Conservation (phyloP, 306 rosid genomes). For the Quercus gilva region DNA sequence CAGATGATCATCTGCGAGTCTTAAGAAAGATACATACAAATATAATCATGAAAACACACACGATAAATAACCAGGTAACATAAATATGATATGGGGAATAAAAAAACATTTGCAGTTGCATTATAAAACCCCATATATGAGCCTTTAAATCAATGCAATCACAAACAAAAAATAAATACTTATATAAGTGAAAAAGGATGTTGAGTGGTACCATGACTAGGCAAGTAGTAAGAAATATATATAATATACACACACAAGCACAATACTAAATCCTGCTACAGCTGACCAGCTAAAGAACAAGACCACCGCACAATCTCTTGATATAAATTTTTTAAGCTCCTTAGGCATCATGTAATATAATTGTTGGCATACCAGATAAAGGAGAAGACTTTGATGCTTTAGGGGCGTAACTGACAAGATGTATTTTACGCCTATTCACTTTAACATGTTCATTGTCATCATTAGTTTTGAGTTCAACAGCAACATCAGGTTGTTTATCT, state of each 20-base stretch:
- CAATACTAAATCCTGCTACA: neutral
- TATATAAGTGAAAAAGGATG: constrained; percentile 3
- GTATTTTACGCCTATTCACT: constrained; percentile 54
- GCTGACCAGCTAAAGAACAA: constrained; percentile 11
- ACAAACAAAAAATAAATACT: constrained; percentile 5
- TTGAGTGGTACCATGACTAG: constrained; percentile 4
- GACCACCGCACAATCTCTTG: constrained; percentile 14
- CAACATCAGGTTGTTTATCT: constrained; percentile 49
- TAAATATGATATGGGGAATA: neutral
- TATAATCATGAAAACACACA: constrained; percentile 4
- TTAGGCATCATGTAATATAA: constrained; percentile 10
- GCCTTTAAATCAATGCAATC: neutral
- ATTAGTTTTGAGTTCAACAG: constrained; percentile 54
- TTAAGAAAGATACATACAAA: constrained; percentile 6
- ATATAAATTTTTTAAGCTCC: constrained; percentile 8
- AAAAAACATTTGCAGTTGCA: neutral
- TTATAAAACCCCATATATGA: neutral
- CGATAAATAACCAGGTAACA: constrained; percentile 8
- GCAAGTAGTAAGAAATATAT: constrained; percentile 9
- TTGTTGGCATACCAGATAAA: constrained; percentile 53
- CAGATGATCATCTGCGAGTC: constrained; percentile 7
- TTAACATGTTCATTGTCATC: constrained; percentile 42
- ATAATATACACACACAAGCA: too few relatives aligned
- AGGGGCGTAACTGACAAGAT: constrained; percentile 62
- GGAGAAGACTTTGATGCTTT: constrained; percentile 50